These are phyloP conservation scores for Bacterosira constricta DNA, from an alignment of 108 stramenopile species.

Conservation along the genomic window DNA sequence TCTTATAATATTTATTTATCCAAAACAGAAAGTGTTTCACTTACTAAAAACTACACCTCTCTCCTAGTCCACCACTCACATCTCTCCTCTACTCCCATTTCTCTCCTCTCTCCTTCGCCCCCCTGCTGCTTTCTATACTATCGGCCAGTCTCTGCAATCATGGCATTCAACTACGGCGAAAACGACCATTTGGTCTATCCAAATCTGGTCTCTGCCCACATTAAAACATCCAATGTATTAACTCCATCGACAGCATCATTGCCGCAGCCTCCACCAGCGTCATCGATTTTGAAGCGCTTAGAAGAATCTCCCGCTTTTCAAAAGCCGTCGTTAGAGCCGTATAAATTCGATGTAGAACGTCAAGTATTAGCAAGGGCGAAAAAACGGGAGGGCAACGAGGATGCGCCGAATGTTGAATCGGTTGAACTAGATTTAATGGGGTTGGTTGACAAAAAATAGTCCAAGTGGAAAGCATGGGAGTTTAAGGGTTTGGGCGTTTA, in stretches of 20 bases:
- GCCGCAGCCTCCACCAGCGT: conserved; percentile 5
- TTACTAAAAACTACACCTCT: no score
- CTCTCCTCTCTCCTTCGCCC: no score
- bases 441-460: no score
- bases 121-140: no score
- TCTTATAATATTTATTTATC: no score
- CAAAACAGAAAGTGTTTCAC: no score
- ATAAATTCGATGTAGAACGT: conserved; percentile 5
- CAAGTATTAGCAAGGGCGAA: conserved; percentile 3
- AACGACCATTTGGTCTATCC: conserved; percentile 1
- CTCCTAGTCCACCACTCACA: no score
- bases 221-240: neutral
- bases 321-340: neutral
- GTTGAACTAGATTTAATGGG: no score
- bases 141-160: neutral
- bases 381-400: neutral
- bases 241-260: neutral
- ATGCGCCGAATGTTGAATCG: neutral
- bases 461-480: no score
- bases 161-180: neutral
- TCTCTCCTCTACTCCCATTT: no score
- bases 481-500: no score
- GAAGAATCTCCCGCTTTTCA: neutral
- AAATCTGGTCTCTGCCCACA: neutral
- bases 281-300: neutral